Conservation (phyloP, 352 stramenopile species). For the Pythium dissimile region DNA sequence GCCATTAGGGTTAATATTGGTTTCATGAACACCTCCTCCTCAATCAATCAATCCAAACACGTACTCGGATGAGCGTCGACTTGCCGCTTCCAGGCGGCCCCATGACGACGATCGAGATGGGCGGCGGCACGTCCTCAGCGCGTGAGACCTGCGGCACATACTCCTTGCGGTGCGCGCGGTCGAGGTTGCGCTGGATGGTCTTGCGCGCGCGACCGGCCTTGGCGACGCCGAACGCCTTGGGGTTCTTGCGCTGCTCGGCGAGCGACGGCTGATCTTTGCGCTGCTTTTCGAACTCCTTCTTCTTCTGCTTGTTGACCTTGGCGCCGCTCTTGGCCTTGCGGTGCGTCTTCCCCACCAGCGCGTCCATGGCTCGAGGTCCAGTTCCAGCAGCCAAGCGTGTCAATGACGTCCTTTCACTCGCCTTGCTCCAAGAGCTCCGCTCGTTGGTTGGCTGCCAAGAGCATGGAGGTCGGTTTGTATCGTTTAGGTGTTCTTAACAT, state of each 20-base stretch:
- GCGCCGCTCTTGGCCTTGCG: constrained; percentile 83
- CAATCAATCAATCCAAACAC: too few relatives aligned
- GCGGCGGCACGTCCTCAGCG: constrained; percentile 86
- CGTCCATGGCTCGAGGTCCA: constrained; percentile 28
- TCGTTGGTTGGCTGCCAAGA: constrained; percentile 24
- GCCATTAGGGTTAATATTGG: too few relatives aligned
- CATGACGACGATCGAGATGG: constrained; percentile 97
- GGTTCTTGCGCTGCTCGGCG: constrained; percentile 94
- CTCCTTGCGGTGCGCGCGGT: constrained; percentile 97
- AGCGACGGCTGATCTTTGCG: constrained; percentile 74
- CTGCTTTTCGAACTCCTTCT: constrained; percentile 86
- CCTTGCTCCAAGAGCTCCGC: neutral
- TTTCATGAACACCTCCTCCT: too few relatives aligned
- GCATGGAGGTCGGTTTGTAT: constrained; percentile 12
- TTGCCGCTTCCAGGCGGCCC: constrained; percentile 96
- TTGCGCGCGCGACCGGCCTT: constrained; percentile 95
- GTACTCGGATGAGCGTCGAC: constrained; percentile 94
- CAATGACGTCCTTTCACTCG: constrained; percentile 24
- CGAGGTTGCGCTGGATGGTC: constrained; percentile 97
- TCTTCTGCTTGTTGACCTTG: constrained; percentile 96
- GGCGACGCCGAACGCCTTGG: constrained; percentile 95
- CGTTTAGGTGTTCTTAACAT: constrained; percentile 5
- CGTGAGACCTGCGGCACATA: constrained; percentile 91
- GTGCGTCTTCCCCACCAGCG: constrained; percentile 58
- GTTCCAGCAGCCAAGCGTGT: neutral